Conservation (phyloP, 768 basidiomycete species). For the Mycena leptocephala region DNA sequence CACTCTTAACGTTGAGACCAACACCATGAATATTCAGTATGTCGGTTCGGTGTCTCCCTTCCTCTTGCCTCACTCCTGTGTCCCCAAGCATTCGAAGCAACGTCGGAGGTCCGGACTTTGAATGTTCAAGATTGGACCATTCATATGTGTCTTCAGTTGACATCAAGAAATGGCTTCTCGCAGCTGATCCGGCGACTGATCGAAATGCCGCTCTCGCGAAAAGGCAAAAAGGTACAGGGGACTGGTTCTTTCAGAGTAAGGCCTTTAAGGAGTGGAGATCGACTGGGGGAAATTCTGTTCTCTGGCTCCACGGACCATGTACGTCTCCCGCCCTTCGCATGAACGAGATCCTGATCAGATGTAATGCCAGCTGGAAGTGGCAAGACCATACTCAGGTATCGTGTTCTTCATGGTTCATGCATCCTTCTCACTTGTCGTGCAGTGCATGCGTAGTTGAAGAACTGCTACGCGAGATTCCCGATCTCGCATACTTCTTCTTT, state of each 20-base stretch:
- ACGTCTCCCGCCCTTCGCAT: not conserved
- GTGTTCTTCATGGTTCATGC: not conserved
- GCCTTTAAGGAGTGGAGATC: not conserved
- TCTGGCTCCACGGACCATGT: not conserved
- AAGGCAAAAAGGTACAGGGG: too few species aligned
- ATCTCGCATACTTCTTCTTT: not conserved
- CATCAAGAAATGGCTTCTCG: too few species aligned
- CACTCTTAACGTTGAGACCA: too few species aligned
- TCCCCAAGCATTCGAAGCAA: too few species aligned
- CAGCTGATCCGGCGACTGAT: too few species aligned
- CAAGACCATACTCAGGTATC: not conserved
- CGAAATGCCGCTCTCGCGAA: too few species aligned
- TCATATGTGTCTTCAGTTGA: too few species aligned
- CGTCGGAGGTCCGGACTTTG: too few species aligned
- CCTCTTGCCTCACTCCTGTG: too few species aligned
- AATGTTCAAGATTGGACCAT: too few species aligned
- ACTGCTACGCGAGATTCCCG: not conserved
- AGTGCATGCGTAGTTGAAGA: not conserved
- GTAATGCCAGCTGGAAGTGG: not conserved
- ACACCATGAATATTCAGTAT: too few species aligned
- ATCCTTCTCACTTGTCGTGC: not conserved
- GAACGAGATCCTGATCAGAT: not conserved
- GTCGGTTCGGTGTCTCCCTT: too few species aligned
- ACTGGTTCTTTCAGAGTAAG: not conserved
- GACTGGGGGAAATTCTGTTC: not conserved